These are phyloP conservation scores for Rhizoclosmatium sp. DNA, from an alignment of 192 early-diverging fungal genomes.

Conservation along the genomic window DNA sequence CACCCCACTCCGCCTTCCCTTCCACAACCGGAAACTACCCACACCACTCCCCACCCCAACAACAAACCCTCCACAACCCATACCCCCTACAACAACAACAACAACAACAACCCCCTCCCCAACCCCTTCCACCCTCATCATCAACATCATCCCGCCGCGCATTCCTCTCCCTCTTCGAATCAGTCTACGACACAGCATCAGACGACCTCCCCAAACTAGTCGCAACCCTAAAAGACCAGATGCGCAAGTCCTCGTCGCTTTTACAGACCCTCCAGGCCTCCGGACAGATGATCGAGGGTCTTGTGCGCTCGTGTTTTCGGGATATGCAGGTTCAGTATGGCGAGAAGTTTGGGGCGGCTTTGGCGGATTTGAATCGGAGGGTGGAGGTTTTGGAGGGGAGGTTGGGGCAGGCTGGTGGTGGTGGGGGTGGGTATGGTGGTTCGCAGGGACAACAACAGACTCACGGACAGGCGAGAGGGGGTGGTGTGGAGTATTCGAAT, in stretches of 20 bases:
- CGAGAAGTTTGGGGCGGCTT: constrained; percentile 63
- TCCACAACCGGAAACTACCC: background rate
- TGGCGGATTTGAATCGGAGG: constrained; percentile 56
- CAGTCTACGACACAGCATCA: constrained; percentile 61
- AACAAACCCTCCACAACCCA: background rate
- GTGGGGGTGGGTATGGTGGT: background rate
- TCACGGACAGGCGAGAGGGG: background rate
- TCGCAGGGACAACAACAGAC: background rate
- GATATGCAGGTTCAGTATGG: constrained; percentile 72
- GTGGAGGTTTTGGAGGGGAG: constrained; percentile 52
- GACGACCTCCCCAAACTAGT: constrained; percentile 69
- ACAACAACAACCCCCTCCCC: background rate
- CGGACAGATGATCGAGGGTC: constrained; percentile 80
- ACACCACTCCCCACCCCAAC: background rate
- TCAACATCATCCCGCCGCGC: constrained; percentile 17
- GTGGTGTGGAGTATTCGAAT: constrained; percentile 22
- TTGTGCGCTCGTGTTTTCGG: constrained; percentile 76
- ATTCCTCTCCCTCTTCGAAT: constrained; percentile 45
- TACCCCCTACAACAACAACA: background rate
- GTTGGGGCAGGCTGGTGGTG: background rate
- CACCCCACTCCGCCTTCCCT: background rate
- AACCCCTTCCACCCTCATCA: background rate
- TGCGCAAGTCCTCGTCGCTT: constrained; percentile 72
- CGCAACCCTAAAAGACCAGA: constrained; percentile 77
- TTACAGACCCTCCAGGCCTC: constrained; percentile 77